These are phyloP conservation scores for Infundibulicybe gibba DNA, from an alignment of 768 basidiomycete genomes.

Conservation along the genomic window DNA sequence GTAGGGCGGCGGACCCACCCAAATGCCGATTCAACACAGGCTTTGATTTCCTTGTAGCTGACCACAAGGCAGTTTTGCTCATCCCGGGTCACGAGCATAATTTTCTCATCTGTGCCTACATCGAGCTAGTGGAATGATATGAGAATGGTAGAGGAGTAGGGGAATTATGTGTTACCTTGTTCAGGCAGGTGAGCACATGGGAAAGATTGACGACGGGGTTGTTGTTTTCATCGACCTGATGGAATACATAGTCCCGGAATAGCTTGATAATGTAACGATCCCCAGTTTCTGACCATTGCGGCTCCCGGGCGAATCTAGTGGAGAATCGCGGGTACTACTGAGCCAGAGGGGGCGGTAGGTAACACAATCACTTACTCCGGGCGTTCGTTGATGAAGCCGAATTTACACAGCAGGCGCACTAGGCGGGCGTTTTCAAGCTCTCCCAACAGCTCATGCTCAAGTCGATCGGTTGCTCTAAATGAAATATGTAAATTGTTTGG, in stretches of 20 bases:
- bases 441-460: constrained; percentile 80
- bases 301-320: constrained; percentile 88
- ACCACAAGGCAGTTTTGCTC: constrained; percentile 96
- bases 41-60: constrained; percentile 87
- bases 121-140: constrained; percentile 61
- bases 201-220: constrained; percentile 86
- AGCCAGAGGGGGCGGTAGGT: background rate
- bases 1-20: constrained; percentile 43
- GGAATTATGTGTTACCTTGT: constrained; percentile 65
- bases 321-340: background rate
- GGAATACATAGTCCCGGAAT: constrained; percentile 97
- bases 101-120: constrained; percentile 86
- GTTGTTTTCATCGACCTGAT: constrained; percentile 90
- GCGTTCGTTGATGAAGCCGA: constrained; percentile 99
- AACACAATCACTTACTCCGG: constrained; percentile 72
- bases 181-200: constrained; percentile 89
- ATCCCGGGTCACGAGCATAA: constrained; percentile 94
- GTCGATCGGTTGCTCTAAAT: constrained; percentile 68
- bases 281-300: constrained; percentile 97
- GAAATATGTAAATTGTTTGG: background rate
- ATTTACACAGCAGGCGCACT: constrained; percentile 85
- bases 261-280: constrained; percentile 98
- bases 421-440: constrained; percentile 95
- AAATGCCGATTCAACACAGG: constrained; percentile 82
- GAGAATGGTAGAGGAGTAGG: background rate